Evolutionary conservation across 2,329 filamentous ascomycete species (phyloP).

Genomic region (Pseudogymnoascus sp.): DNA sequence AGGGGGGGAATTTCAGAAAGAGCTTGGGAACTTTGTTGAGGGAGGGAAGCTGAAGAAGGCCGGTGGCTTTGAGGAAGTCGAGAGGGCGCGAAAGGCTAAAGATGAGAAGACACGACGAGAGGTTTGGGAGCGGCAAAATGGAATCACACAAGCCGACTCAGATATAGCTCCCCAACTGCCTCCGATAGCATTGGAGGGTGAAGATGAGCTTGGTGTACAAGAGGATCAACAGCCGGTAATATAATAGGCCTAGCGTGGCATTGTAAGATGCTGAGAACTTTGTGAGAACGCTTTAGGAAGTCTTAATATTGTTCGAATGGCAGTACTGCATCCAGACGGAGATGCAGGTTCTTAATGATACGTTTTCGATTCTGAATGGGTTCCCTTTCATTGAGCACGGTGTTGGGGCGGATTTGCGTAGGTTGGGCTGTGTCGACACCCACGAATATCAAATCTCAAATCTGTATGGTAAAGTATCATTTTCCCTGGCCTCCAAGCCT

Average conservation of each 20-base stretch:
- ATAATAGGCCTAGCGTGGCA: background rate
- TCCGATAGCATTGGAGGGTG: background rate
- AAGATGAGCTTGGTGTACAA: slow-evolving; percentile 1
- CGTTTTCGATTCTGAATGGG: background rate
- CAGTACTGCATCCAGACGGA: background rate
- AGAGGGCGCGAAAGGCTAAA: slow-evolving; percentile 72
- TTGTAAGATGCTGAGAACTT: background rate
- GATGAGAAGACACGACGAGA: slow-evolving; percentile 81
- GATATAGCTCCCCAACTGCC: background rate
- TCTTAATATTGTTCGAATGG: slow-evolving; percentile 3
- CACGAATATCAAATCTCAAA: slow-evolving; percentile 1
- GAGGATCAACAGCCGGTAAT: background rate
- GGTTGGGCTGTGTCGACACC: background rate
- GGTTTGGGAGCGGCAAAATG: slow-evolving; percentile 61
- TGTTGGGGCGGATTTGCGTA: background rate
- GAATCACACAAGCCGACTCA: slow-evolving; percentile 22
- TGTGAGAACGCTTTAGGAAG: background rate
- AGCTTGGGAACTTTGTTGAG: slow-evolving; percentile 75
- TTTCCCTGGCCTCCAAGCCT: background rate
- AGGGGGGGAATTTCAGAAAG: slow-evolving; percentile 68
- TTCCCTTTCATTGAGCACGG: background rate
- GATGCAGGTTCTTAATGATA: background rate
- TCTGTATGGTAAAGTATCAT: slow-evolving; percentile 5
- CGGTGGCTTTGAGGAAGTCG: slow-evolving; percentile 88
- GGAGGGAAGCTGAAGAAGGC: slow-evolving; percentile 93